Evolutionary conservation across 345 rosid species (phyloP), one percentile per base, ranked within the genome.

Genomic region (Rhizophora mangle): DNA sequence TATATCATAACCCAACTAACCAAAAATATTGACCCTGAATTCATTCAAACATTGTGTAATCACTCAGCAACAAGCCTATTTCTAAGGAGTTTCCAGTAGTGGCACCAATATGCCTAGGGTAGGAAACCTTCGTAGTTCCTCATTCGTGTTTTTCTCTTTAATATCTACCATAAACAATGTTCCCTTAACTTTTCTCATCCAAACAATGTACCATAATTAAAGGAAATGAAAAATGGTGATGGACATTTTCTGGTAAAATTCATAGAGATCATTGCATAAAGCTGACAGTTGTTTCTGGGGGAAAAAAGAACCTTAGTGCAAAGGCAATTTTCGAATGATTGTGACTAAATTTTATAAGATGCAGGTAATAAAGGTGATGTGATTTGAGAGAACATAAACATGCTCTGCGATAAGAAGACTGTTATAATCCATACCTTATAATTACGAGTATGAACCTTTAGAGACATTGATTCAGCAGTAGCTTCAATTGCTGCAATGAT

Each of bases 401-500:
- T 24, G 22, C 11, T 21, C 18, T 56, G 29, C 24, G 24, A 10
- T 16, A 21, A 56, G 24, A 4, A 56, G 60, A 56, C 29, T 21
- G 20, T 56, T 56, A 55, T 29, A 72, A 67, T n/a, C 29, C 60
- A 22, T 79, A 94, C 98, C 96, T 88, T 91, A 83, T 73, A 94
- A 80, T 86, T 78, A 65, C 86, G 86, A 0, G 91, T 88, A 68
- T 88, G 88, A 74, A 86, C 87, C 74, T 85, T 82, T 59, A 86
- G 81, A 69, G 75, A 69, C 85, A 94, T 82, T 57, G 86, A 87
- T 75, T 78, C 69, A 7, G 96, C 95, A 84, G 82, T 92, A 72
- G 82, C 83, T 81, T 88, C 93, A 71, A 89, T 80, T 2, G 81
- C 79, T 69, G 96, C 84, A 65, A 88, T 74, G 78, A 95, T 86